Evolutionary conservation across 495 filamentous ascomycete species (phyloP).

Genomic region (Hypoxylon intermedium): DNA sequence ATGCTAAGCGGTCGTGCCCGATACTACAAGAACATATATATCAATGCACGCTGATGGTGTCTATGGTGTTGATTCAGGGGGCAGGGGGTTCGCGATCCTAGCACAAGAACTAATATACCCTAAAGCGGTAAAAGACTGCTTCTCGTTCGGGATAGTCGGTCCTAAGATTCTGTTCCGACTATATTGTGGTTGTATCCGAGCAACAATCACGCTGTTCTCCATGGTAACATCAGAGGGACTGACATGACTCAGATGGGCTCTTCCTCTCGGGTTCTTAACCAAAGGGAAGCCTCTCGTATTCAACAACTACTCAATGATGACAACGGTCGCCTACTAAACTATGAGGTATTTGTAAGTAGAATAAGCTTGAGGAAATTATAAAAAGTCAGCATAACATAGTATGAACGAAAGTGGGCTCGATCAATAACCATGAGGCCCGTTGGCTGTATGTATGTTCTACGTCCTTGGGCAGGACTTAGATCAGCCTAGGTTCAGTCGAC

Average conservation of each 20-base stretch:
- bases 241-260: slow-evolving; percentile 33
- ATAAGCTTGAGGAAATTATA: slow-evolving; percentile 5
- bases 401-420: slow-evolving; percentile 14
- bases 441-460: background rate
- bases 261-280: slow-evolving; percentile 1
- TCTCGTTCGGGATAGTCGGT: slow-evolving; percentile 16
- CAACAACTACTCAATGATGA: background rate
- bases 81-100: slow-evolving; percentile 12
- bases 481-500: slow-evolving; percentile 3
- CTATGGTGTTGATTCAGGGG: slow-evolving; percentile 29
- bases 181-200: background rate
- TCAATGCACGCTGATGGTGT: slow-evolving; percentile 5
- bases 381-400: slow-evolving; percentile 5
- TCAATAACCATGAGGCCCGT: background rate
- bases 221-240: slow-evolving; percentile 11
- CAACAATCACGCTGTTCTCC: background rate
- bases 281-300: slow-evolving; percentile 1
- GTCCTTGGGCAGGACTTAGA: slow-evolving; percentile 6
- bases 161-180: background rate
- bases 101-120: slow-evolving; percentile 15
- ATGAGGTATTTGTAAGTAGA: slow-evolving; percentile 13
- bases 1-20: slow-evolving; percentile 24
- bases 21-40: background rate
- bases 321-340: background rate
- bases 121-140: slow-evolving; percentile 12